A percentile compares a stretch with the other conserved stretches of the same genome.
phyloP scores from a whole-genome alignment of 495 filamentous ascomycete genomes.

The Neurospora cerealis region DNA sequence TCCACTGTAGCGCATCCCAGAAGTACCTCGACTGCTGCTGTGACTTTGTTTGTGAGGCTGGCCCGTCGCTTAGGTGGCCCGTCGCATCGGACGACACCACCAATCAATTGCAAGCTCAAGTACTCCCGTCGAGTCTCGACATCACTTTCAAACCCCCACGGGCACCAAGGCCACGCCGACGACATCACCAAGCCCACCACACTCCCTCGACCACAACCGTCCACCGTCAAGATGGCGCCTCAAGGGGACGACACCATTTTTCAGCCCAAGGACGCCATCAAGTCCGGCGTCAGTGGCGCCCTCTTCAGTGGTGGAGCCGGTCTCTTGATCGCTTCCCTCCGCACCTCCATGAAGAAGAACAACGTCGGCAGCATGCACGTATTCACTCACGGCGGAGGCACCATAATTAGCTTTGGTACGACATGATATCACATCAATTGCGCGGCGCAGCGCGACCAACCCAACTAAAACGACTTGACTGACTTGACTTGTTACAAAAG shows the following conservation, averaged over 20 bases:
- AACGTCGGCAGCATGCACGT: constrained; percentile 71
- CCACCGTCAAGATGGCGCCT: constrained; percentile 33
- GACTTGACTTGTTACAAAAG: constrained; percentile 31
- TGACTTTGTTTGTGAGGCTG: background rate
- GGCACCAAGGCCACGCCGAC: background rate
- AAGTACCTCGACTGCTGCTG: background rate
- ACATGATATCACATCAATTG: background rate
- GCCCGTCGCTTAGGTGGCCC: background rate
- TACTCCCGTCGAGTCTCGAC: background rate
- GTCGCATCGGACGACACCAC: background rate
- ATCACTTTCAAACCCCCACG: constrained; percentile 2
- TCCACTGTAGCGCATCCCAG: background rate
- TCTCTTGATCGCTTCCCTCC: constrained; percentile 61
- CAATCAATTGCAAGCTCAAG: background rate
- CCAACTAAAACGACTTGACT: background rate
- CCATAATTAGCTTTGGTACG: constrained; percentile 31
- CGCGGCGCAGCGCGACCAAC: background rate
- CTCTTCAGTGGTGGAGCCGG: constrained; percentile 58
- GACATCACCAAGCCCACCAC: constrained; percentile 5
- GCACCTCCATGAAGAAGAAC: constrained; percentile 71
- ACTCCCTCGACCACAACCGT: constrained; percentile 23
- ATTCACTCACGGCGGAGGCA: constrained; percentile 48
- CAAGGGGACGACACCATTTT: constrained; percentile 39
- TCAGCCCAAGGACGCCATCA: constrained; percentile 71
- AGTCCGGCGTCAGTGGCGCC: constrained; percentile 51